Base-by-base conservation (phyloP, 192 early-diverging fungal genomes). In the Dissophora globulifera region DNA sequence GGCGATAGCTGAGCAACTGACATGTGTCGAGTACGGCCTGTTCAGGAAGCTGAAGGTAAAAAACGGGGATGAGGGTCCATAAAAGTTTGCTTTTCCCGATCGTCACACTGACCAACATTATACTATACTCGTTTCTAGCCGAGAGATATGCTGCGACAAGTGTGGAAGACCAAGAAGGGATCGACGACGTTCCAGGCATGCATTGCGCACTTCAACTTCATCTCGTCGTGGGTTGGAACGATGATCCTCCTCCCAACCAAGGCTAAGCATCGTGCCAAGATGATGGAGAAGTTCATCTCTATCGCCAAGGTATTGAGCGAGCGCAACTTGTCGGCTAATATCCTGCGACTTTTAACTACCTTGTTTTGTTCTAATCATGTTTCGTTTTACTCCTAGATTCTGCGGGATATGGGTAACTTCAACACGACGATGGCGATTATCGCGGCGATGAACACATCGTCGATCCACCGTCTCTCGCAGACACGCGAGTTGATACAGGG, bases 391-490 rank as follows among this genome's bases (percentile, higher is more conserved):
- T 42, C 16, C 38, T 67, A 91, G 88, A 74, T 85, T 20, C 69
- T 92, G 6, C 79, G 88, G 19, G 79, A 85, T 33, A 71, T 76
- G 57, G 89, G 90, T 53, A 93, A 93, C 52, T 93, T 84, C 68
- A 93, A 93, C 64, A 88, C 89, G 3, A 79, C 89, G 16, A 92
- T 93, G 90, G 89, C 91, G 2, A 81, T 93, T n/a, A 61, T 93
- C 10, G 88, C 84, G 1, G 92, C 88, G 16, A 81, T 93, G 53
- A 91, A 88, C 41, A 84, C 80, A 50, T 83, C 86, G 0, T 78
- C 92, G 0, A 81, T 93, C 52, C 59, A 84, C 31, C 80, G 92
- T 13, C 61, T 93, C 12, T 67, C 66, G 16, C 87, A 87, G 19
- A 93, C 92, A 13, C 79, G 84, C 5, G 79, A 86, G 23, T 23